phyloP scores from a whole-genome alignment of 2,329 filamentous ascomycete genomes.

The Magnaporthales sp. region DNA sequence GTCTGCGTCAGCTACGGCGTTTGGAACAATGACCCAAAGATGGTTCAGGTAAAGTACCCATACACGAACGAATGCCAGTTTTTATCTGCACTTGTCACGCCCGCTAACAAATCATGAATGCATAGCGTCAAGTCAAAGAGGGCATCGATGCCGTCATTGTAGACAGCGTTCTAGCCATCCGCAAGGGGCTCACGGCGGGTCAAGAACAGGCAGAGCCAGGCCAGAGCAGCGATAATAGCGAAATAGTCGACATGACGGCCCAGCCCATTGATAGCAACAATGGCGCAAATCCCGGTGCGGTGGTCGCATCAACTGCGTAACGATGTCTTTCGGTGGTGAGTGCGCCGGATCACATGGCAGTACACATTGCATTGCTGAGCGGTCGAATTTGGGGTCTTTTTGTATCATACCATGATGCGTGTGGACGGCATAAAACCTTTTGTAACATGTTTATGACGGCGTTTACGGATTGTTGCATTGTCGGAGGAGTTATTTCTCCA shows the following conservation, averaged over 20 bases:
- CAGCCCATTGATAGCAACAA: neutral
- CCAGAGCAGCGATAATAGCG: neutral
- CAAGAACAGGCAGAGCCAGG: constrained; percentile 12
- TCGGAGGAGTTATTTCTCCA: neutral
- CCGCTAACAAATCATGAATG: neutral
- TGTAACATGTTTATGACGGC: neutral
- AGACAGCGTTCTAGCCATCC: constrained; percentile 85
- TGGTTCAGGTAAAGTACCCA: constrained; percentile 67
- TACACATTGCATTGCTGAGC: neutral
- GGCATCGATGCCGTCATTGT: constrained; percentile 98
- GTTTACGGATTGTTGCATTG: neutral
- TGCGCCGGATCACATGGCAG: neutral
- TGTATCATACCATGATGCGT: neutral
- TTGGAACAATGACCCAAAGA: constrained; percentile 76
- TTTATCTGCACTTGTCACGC: neutral
- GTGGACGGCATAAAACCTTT: neutral
- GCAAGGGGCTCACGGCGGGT: constrained; percentile 67
- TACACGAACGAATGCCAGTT: constrained; percentile 5
- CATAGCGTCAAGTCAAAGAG: constrained; percentile 77
- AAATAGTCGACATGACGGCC: neutral
- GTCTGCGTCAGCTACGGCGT: constrained; percentile 94
- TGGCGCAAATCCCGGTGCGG: neutral
- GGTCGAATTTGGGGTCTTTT: neutral
- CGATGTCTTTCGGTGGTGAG: neutral
- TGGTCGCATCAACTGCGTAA: neutral